These are phyloP conservation scores for Leccinum subfulvum DNA, from an alignment of 1,284 basidiomycete genomes.

Conservation along the genomic window DNA sequence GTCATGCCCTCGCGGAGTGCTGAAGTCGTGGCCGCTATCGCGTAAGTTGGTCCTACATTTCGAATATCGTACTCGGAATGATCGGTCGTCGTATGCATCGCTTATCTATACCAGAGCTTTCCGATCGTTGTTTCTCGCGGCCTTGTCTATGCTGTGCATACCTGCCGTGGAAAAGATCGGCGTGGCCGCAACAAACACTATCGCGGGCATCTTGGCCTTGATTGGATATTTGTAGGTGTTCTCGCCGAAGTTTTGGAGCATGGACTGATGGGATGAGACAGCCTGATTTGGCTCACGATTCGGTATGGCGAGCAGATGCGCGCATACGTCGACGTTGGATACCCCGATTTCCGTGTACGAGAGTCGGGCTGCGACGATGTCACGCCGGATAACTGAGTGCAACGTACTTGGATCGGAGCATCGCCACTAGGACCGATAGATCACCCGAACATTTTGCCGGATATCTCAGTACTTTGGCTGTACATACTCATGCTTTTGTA, in stretches of 20 bases:
- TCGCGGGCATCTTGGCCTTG: slow-evolving; percentile 43
- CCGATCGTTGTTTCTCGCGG: slow-evolving; percentile 39
- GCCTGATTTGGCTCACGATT: slow-evolving; percentile 43
- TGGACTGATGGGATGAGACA: slow-evolving; percentile 19
- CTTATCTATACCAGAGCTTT: slow-evolving; percentile 37
- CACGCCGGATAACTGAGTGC: background rate
- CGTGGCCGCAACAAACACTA: slow-evolving; percentile 49
- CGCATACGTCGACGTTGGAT: background rate
- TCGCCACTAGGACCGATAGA: background rate
- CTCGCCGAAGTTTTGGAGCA: background rate
- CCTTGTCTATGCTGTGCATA: slow-evolving; percentile 21
- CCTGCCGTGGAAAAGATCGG: slow-evolving; percentile 53
- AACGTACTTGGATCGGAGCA: background rate
- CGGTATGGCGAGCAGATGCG: slow-evolving; percentile 27
- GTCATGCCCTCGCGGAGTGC: slow-evolving; percentile 51
- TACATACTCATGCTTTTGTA: background rate
- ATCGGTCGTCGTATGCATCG: background rate
- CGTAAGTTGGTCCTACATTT: slow-evolving; percentile 26
- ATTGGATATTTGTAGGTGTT: slow-evolving; percentile 44
- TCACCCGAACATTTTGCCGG: background rate
- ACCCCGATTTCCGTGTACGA: background rate
- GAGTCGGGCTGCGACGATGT: background rate
- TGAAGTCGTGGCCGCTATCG: slow-evolving; percentile 48
- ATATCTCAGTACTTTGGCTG: background rate
- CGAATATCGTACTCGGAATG: background rate